phyloP scores from a whole-genome alignment of 2,329 filamentous ascomycete species.

The Xylaria hypoxylon region DNA sequence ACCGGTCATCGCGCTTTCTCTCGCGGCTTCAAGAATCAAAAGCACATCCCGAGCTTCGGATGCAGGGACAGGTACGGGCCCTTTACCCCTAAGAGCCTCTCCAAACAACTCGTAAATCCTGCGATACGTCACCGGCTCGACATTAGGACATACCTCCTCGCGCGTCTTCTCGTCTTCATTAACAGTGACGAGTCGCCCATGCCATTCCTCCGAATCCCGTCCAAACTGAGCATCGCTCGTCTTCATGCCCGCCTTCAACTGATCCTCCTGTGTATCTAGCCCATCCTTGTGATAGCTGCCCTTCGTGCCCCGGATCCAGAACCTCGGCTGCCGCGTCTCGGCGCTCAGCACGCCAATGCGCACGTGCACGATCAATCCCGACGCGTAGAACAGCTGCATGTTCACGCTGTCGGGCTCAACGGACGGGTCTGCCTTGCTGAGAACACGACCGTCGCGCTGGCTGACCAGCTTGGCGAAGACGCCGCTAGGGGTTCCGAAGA shows the following conservation, averaged over 20 bases:
- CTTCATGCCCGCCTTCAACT: conserved; percentile 72
- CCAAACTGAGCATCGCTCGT: conserved; percentile 74
- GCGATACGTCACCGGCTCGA: conserved; percentile 72
- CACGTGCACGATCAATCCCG: conserved; percentile 73
- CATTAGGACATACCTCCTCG: conserved; percentile 65
- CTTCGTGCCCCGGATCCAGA: conserved; percentile 80
- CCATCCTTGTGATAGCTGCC: conserved; percentile 79
- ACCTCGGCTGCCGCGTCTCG: conserved; percentile 76
- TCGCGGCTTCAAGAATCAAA: conserved; percentile 63
- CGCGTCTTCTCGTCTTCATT: conserved; percentile 63
- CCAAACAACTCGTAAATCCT: conserved; percentile 72
- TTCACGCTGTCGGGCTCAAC: conserved; percentile 69
- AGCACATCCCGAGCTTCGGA: conserved; percentile 66
- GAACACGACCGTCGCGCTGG: conserved; percentile 65
- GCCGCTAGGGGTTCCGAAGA: conserved; percentile 75
- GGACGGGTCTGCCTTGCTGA: conserved; percentile 52
- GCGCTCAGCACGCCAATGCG: conserved; percentile 77
- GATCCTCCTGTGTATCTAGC: conserved; percentile 80
- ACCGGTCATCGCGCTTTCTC: conserved; percentile 62
- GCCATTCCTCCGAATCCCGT: conserved; percentile 66
- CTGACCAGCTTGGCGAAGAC: conserved; percentile 77
- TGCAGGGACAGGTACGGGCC: conserved; percentile 65
- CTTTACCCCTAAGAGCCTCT: conserved; percentile 60
- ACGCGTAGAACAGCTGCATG: conserved; percentile 73
- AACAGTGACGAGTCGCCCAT: conserved; percentile 69